A percentile compares a stretch with the other conserved stretches of the same genome.
Evolutionary conservation across 192 early-diverging fungal genomes (phyloP).

Genomic region (Entrophospora sp.): DNA sequence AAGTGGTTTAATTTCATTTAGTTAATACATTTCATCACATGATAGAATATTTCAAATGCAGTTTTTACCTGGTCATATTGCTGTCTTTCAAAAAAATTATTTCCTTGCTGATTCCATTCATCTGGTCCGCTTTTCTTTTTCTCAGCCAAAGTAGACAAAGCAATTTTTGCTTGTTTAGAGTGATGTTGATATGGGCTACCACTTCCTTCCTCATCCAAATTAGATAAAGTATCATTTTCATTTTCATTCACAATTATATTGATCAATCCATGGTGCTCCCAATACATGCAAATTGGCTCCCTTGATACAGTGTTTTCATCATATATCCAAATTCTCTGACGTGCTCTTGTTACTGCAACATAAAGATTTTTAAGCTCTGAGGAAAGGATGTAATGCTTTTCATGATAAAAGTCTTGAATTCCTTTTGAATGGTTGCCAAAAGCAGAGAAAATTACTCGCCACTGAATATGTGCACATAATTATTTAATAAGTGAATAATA

Average conservation of each 20-base stretch:
- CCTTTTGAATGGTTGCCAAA: not conserved
- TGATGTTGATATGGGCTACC: no score
- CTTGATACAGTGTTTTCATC: not conserved
- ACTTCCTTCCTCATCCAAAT: not conserved
- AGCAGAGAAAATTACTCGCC: no score
- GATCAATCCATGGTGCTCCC: no score
- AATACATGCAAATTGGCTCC: not conserved
- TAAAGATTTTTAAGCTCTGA: not conserved
- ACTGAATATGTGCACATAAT: no score
- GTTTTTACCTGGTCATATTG: not conserved
- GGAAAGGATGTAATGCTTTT: constrained; percentile 2
- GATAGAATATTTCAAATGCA: no score
- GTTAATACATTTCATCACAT: not conserved
- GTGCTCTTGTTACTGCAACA: not conserved
- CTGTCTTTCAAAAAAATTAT: not conserved
- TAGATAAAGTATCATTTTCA: no score
- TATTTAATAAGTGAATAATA: no score
- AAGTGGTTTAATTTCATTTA: not conserved
- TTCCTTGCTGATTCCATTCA: constrained; percentile 1
- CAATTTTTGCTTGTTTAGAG: no score
- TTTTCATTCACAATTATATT: no score
- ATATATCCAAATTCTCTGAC: not conserved
- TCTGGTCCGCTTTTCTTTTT: not conserved
- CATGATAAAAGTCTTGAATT: not conserved
- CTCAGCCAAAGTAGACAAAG: no score